A percentile compares a stretch with the other conserved stretches of the same genome.
phyloP scores from a whole-genome alignment of 176 grass and related monocot genomes.

The Tuctoria greenei region DNA sequence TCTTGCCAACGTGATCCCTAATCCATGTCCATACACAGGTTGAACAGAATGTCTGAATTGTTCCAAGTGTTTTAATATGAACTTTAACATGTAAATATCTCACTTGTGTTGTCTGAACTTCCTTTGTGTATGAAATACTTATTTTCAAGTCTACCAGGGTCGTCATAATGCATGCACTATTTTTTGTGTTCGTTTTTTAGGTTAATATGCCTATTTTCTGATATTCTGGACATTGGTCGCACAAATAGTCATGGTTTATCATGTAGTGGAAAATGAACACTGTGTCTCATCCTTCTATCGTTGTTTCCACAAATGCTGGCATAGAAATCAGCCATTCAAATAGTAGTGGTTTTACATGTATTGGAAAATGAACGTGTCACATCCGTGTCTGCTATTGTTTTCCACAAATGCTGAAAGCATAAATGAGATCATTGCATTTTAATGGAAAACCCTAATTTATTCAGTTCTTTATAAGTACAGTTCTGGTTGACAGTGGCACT shows the following conservation, averaged over 20 bases:
- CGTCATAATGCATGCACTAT: not conserved
- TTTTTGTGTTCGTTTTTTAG: not conserved
- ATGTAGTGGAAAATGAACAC: too few species aligned
- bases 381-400: not conserved
- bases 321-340: too few species aligned
- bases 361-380: not conserved
- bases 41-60: not conserved
- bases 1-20: not conserved
- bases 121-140: not conserved
- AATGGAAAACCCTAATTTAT: not conserved
- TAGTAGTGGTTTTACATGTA: constrained; percentile 6
- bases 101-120: not conserved
- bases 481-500: not conserved
- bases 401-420: not conserved
- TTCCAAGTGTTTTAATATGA: not conserved
- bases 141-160: not conserved
- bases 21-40: not conserved
- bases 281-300: too few species aligned
- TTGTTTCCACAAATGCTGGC: too few species aligned
- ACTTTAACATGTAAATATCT: not conserved
- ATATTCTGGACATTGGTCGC: constrained; percentile 2
- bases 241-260: too few species aligned
- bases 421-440: constrained; percentile 5
- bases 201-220: not conserved
- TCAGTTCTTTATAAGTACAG: not conserved